Evolutionary conservation across 305 asterid genomes (phyloP).

Genomic region (Ajuga reptans): DNA sequence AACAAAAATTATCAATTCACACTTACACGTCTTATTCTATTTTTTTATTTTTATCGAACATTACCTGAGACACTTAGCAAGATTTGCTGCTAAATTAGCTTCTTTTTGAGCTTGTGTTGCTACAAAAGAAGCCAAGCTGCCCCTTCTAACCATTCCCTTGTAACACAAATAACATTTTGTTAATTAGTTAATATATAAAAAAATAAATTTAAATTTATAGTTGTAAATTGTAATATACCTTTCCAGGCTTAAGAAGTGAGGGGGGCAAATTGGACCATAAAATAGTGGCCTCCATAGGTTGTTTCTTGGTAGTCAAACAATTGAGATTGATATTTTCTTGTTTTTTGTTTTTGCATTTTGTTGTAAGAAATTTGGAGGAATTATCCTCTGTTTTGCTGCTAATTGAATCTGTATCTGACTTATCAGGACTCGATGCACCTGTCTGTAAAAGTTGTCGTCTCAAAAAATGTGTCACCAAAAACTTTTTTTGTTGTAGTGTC

Average conservation of each 20-base stretch:
- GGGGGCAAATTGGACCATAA: conserved; percentile 71
- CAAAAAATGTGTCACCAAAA: too few species aligned
- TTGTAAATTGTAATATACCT: conserved; percentile 41
- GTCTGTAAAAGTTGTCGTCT: too few species aligned
- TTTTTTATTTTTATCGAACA: too few species aligned
- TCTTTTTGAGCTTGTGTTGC: conserved; percentile 86
- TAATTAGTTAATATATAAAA: too few species aligned
- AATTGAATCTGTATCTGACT: conserved; percentile 26
- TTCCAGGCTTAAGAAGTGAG: conserved; percentile 56
- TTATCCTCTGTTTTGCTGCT: conserved; percentile 27
- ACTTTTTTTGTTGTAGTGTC: too few species aligned
- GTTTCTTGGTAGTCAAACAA: conserved; percentile 29
- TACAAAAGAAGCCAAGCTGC: conserved; percentile 55
- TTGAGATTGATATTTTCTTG: conserved; percentile 36
- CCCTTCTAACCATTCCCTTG: conserved; percentile 69
- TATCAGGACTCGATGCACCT: conserved; percentile 46
- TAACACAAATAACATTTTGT: neutral
- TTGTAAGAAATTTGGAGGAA: conserved; percentile 27
- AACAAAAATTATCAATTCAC: too few species aligned
- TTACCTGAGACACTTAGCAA: conserved; percentile 76
- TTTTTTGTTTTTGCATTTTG: conserved; percentile 33
- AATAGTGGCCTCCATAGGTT: conserved; percentile 35
- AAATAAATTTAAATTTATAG: too few species aligned
- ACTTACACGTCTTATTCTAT: too few species aligned
- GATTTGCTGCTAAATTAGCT: conserved; percentile 63